A percentile compares a stretch with the other conserved stretches of the same genome.
Evolutionary conservation across 108 stramenopile species (phyloP).

Genomic region (Craspedostauros australis): DNA sequence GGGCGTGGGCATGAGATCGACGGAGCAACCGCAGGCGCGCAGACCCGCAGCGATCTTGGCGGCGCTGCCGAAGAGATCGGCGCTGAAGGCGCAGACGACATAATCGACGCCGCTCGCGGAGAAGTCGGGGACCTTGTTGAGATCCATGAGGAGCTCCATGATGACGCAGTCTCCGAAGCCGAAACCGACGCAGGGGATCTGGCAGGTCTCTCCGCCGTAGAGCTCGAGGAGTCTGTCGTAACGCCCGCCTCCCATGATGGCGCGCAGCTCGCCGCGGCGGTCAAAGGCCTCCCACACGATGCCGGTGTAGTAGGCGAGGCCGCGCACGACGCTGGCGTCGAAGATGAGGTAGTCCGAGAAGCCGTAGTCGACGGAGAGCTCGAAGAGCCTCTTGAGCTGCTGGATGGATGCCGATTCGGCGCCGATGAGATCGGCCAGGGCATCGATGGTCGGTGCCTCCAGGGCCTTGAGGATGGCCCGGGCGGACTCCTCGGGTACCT

Average conservation of each 20-base stretch:
- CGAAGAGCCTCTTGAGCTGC: slow-evolving; percentile 76
- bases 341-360: slow-evolving; percentile 90
- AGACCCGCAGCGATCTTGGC: slow-evolving; percentile 63
- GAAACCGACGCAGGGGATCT: slow-evolving; percentile 93
- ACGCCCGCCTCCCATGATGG: slow-evolving; percentile 95
- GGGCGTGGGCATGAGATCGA: slow-evolving; percentile 86
- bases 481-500: slow-evolving; percentile 33
- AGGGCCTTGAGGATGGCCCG: slow-evolving; percentile 73
- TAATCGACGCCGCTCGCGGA: slow-evolving; percentile 57
- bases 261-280: slow-evolving; percentile 86
- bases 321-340: slow-evolving; percentile 93
- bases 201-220: slow-evolving; percentile 85
- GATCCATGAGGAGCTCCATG: slow-evolving; percentile 87
- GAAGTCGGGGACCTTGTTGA: slow-evolving; percentile 72
- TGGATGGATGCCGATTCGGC: slow-evolving; percentile 68
- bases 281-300: slow-evolving; percentile 98
- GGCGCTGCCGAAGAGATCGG: slow-evolving; percentile 59
- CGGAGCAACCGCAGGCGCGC: slow-evolving; percentile 59
- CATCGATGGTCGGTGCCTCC: slow-evolving; percentile 72
- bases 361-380: slow-evolving; percentile 75
- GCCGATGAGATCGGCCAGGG: slow-evolving; percentile 71
- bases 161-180: slow-evolving; percentile 98
- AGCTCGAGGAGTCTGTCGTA: slow-evolving; percentile 92
- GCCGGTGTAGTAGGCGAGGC: slow-evolving; percentile 96
- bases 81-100: slow-evolving; percentile 78